Percentiles rank a stretch among this genome's conserved stretches.
Conservation (phyloP, 805 yeast species). For the Ascoidea rubescens region DNA sequence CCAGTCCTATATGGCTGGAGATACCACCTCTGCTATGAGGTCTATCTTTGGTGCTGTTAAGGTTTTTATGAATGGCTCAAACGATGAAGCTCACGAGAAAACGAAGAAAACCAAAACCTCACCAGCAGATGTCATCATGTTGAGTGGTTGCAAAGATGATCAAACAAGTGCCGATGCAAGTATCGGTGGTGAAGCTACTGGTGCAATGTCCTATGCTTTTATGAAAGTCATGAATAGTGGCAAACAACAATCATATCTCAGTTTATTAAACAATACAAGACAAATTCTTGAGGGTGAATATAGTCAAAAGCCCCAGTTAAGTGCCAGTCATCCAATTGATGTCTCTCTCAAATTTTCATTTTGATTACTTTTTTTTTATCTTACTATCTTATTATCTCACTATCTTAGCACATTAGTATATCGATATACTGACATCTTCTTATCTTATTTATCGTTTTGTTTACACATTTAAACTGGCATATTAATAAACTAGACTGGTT, state of each 20-base stretch:
- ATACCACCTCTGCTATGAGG: slow-evolving; percentile 28
- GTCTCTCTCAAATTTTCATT: slow-evolving; percentile 27
- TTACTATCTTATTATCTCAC: too few relatives aligned
- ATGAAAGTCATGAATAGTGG: slow-evolving; percentile 39
- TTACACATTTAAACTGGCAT: too few relatives aligned
- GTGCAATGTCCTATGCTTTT: slow-evolving; percentile 66
- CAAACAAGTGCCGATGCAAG: slow-evolving; percentile 50
- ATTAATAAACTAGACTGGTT: too few relatives aligned
- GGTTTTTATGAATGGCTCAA: slow-evolving; percentile 27
- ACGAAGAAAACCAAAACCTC: slow-evolving; percentile 29
- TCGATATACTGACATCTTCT: too few relatives aligned
- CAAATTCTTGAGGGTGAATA: slow-evolving; percentile 40
- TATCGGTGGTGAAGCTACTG: slow-evolving; percentile 51
- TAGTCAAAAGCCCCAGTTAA: slow-evolving; percentile 60
- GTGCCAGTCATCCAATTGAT: slow-evolving; percentile 58
- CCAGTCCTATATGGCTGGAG: slow-evolving; percentile 46
- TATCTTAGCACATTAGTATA: too few relatives aligned
- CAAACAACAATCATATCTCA: slow-evolving; percentile 43
- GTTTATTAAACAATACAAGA: slow-evolving; percentile 49
- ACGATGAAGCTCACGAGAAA: slow-evolving; percentile 27
- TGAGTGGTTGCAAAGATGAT: slow-evolving; percentile 60
- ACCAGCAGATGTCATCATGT: slow-evolving; percentile 42
- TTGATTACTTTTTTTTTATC: slow-evolving; percentile 9
- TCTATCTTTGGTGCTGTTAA: slow-evolving; percentile 22
- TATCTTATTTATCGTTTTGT: too few relatives aligned